A percentile compares a stretch with the other conserved stretches of the same genome.
These are phyloP conservation scores for Schizochytrium sp. DNA, from an alignment of 108 stramenopile genomes.

Conservation along the genomic window DNA sequence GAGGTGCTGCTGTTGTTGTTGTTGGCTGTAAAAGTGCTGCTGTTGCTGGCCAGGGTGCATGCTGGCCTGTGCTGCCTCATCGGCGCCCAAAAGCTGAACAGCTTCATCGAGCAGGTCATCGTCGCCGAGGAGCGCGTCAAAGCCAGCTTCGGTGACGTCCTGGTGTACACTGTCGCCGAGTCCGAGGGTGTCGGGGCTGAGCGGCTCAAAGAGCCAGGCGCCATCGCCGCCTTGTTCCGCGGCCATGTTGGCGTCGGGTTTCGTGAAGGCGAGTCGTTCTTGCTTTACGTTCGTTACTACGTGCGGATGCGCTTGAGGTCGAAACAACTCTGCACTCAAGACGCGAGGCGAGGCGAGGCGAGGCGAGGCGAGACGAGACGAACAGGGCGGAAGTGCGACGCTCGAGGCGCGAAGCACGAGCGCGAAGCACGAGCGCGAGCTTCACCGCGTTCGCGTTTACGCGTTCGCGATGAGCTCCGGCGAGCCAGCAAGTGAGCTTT, in stretches of 20 bases:
- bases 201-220: conserved; percentile 7
- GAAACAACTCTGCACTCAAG: no score
- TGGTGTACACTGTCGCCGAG: not conserved
- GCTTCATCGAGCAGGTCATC: conserved; percentile 16
- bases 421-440: no score
- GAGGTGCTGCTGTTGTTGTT: not conserved
- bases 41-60: not conserved
- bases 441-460: no score
- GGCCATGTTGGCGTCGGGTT: not conserved
- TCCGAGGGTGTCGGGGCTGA: not conserved
- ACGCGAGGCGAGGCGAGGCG: no score
- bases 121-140: not conserved
- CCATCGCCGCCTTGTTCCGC: not conserved
- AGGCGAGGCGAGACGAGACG: no score
- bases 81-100: not conserved
- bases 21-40: not conserved
- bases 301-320: no score
- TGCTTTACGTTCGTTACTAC: no score
- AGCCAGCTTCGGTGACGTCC: not conserved
- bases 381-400: no score
- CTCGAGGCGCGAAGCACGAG: no score
- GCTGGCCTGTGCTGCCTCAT: not conserved
- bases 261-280: no score
- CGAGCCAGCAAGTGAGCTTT: no score
- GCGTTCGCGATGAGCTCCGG: no score